Base-by-base conservation (phyloP, 1,139 yeast species). In the Candida sanyaensis region DNA sequence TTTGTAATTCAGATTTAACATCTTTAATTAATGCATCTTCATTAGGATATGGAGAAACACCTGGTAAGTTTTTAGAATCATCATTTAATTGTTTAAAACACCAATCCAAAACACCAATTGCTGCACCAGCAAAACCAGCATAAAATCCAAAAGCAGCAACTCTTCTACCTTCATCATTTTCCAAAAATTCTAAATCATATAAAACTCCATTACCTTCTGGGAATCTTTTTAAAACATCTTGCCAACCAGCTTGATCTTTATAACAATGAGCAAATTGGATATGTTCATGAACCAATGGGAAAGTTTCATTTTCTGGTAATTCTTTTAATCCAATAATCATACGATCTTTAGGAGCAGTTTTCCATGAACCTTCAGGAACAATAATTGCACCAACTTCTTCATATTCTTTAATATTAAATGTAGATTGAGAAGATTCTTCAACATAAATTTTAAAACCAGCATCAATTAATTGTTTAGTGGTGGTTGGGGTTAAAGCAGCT, bases 111-210 rank as follows among this genome's bases (percentile, higher is more conserved):
- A 92, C 78, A 62, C 99, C 99, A 48, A 93, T 73, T 29, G 99
- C 99, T 42, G 99, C 98, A 62, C 99, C 99, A 11, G 98, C 99
- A 65, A 95, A 93, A 24, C 99, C 99, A 42, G 99, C 99, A 67
- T 93, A 93, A 76, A 83, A 95, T 13, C 99, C 99, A 65, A 93
- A 93, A 11, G 99, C 99, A 43, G 99, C 99, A 37, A 95, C 99
- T 72, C 99, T 87, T 77, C 98, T 88, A 33, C 98, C 98, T 64
- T 83, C 84, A 58, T 88, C 97, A 65, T 93, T 90, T 68, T 89
- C 96, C 65, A 95, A 78, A 65, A 93, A 93, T 72, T 95, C 99
- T 59, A 93, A 75, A 67, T 95, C 99, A 66, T 93, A 93, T 56
- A 93, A 80, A 9, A 82, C 79, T 58, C 99, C 98, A 50, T 87